Evolutionary conservation across 768 basidiomycete species (phyloP).

Genomic region (Russula ochroleuca): DNA sequence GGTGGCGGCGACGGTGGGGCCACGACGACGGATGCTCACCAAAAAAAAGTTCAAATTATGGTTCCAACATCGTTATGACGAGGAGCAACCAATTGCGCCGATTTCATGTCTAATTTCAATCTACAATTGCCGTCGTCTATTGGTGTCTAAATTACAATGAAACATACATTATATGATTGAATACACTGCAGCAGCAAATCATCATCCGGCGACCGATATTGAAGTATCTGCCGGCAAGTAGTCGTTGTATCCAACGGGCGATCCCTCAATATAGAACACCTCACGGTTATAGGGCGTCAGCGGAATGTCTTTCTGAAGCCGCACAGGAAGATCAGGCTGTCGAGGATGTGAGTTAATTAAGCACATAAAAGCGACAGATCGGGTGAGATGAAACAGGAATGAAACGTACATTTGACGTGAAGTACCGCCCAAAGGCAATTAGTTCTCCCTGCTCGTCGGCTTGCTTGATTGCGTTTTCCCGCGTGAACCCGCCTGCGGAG

Average conservation of each 20-base stretch:
- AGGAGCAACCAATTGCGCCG: no score
- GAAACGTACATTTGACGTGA: conserved; percentile 35
- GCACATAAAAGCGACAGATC: no score
- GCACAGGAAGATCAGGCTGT: conserved; percentile 35
- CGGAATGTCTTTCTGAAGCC: conserved; percentile 32
- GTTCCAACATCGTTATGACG: no score
- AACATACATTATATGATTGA: no score
- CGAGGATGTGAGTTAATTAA: neutral
- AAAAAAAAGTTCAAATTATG: no score
- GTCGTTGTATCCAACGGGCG: conserved; percentile 30
- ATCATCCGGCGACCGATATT: conserved; percentile 25
- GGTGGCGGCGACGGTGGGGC: no score
- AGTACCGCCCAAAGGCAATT: conserved; percentile 39
- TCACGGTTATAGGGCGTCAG: conserved; percentile 32
- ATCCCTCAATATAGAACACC: conserved; percentile 15
- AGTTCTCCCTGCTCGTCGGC: conserved; percentile 37
- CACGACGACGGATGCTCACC: no score
- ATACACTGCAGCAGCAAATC: no score
- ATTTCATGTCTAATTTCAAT: no score
- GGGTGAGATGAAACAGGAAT: neutral
- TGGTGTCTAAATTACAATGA: no score
- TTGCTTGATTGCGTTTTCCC: conserved; percentile 37
- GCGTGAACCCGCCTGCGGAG: conserved; percentile 43
- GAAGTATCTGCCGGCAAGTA: conserved; percentile 30
- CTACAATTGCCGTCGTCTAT: no score